Conservation (phyloP, 148 eudicot genomes). For the Cornus florida region DNA sequence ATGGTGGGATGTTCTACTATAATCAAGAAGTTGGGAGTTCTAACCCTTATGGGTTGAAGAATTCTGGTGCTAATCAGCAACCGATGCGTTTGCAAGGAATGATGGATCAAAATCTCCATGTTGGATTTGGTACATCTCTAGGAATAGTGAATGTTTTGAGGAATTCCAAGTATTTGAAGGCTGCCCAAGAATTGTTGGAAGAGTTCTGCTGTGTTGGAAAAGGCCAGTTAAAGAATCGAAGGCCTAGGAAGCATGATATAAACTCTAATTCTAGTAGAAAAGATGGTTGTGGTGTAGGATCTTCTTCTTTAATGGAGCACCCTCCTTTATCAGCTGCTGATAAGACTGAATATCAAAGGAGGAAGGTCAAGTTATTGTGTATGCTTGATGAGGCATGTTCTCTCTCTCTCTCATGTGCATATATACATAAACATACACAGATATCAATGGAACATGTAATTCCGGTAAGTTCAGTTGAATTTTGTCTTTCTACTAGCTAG, state of each 20-base stretch:
- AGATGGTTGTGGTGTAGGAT: conserved; percentile 24
- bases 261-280: conserved; percentile 28
- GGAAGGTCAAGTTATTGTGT: conserved; percentile 75
- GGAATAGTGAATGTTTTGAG: conserved; percentile 17
- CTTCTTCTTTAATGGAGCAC: conserved; percentile 43
- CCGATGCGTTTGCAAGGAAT: not conserved
- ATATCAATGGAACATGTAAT: too few relatives aligned
- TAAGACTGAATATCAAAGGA: conserved; percentile 71
- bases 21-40: conserved; percentile 16
- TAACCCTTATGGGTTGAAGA: conserved; percentile 11
- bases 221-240: conserved; percentile 51
- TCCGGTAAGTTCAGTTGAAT: too few relatives aligned
- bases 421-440: too few relatives aligned
- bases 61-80: not conserved
- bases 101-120: not conserved
- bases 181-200: conserved; percentile 76
- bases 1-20: conserved; percentile 7
- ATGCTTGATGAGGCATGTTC: conserved; percentile 80
- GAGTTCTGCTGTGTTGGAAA: conserved; percentile 83
- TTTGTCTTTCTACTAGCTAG: too few relatives aligned
- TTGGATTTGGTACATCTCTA: conserved; percentile 19
- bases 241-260: conserved; percentile 25
- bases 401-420: not conserved
- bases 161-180: conserved; percentile 56
- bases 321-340: conserved; percentile 61